Percentiles rank a stretch among this genome's conserved stretches.
These are phyloP conservation scores for Mycena chlorophos DNA, from an alignment of 768 basidiomycete genomes.

Conservation along the genomic window DNA sequence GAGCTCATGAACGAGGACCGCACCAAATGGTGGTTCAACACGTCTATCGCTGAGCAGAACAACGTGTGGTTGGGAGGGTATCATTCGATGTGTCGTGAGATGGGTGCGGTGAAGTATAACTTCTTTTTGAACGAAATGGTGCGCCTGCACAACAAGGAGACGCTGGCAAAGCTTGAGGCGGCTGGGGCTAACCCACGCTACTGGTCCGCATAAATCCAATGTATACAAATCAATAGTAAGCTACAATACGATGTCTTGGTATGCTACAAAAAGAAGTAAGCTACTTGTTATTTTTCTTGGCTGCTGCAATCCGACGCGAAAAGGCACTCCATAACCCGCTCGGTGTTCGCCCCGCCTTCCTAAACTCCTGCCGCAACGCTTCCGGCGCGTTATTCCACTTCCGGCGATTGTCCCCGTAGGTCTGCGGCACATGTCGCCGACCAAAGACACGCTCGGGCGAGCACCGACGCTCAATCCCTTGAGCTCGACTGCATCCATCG, in stretches of 20 bases:
- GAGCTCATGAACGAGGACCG: slow-evolving; percentile 13
- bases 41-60: slow-evolving; percentile 36
- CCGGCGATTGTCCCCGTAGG: neutral
- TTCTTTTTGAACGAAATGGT: slow-evolving; percentile 46
- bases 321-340: neutral
- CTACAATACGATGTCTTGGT: neutral
- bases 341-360: neutral
- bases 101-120: slow-evolving; percentile 29
- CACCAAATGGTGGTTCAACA: slow-evolving; percentile 34
- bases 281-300: no score
- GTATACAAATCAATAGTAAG: neutral
- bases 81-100: slow-evolving; percentile 33
- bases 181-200: slow-evolving; percentile 21
- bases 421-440: no score
- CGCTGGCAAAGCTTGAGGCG: slow-evolving; percentile 17
- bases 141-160: slow-evolving; percentile 24
- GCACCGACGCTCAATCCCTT: neutral
- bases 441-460: neutral
- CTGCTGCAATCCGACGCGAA: no score
- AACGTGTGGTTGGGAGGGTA: slow-evolving; percentile 40
- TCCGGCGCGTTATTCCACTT: neutral
- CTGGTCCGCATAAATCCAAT: no score
- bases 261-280: no score
- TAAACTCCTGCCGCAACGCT: neutral
- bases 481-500: neutral